Evolutionary conservation across 1,284 basidiomycete genomes (phyloP).

Genomic region (Leccinum insolens): DNA sequence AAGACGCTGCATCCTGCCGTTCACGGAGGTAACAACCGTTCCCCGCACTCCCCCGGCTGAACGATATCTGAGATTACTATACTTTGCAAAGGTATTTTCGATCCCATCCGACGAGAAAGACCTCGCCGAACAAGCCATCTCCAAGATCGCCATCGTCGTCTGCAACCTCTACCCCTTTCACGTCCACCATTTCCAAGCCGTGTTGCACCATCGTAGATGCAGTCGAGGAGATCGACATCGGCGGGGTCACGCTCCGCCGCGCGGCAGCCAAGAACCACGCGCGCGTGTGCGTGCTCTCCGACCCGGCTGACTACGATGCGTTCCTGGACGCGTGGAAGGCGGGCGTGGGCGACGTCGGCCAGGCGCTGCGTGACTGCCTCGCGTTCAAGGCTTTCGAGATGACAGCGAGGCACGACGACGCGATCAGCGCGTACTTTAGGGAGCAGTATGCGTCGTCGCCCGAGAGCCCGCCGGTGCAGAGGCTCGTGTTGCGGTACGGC

Average conservation of each 20-base stretch:
- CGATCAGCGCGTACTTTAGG: constrained; percentile 56
- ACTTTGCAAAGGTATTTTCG: constrained; percentile 74
- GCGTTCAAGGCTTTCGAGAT: constrained; percentile 98
- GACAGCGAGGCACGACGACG: constrained; percentile 94
- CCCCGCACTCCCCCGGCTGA: no score
- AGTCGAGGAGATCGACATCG: constrained; percentile 99
- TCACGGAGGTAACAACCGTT: constrained; percentile 76
- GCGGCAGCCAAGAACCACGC: constrained; percentile 99
- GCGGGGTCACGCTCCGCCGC: constrained; percentile 96
- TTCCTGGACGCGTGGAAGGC: constrained; percentile 81
- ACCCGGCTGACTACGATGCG: constrained; percentile 89
- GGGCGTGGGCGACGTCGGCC: constrained; percentile 63
- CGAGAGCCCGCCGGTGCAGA: constrained; percentile 76
- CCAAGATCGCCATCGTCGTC: constrained; percentile 92
- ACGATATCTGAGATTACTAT: constrained; percentile 8
- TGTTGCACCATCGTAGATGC: constrained; percentile 91
- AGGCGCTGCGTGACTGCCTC: constrained; percentile 74
- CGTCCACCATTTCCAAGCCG: constrained; percentile 86
- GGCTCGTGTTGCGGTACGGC: constrained; percentile 90
- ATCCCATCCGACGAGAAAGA: constrained; percentile 88
- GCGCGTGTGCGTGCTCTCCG: constrained; percentile 90
- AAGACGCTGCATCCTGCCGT: constrained; percentile 99
- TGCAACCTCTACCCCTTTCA: constrained; percentile 99
- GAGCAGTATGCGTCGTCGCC: constrained; percentile 57
- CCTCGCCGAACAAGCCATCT: constrained; percentile 79